A percentile compares a stretch with the other conserved stretches of the same genome.
These are phyloP conservation scores for Tylopilus sp. DNA, from an alignment of 1,284 basidiomycete species.

Conservation along the genomic window DNA sequence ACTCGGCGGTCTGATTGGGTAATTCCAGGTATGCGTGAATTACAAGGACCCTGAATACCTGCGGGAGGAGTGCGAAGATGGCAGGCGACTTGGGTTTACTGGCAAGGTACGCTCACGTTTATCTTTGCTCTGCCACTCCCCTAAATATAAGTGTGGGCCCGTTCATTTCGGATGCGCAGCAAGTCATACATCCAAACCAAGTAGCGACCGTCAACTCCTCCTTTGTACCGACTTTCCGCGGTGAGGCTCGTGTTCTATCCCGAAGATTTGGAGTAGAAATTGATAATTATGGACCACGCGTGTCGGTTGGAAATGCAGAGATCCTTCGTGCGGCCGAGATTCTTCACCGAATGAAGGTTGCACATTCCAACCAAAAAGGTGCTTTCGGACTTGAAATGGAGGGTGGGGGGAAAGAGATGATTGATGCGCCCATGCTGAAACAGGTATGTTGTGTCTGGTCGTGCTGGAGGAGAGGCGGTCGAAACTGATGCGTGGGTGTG, in stretches of 20 bases:
- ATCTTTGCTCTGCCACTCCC: too few relatives aligned
- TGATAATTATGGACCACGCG: neutral
- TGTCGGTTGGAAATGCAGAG: constrained; percentile 44
- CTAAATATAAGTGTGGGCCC: neutral
- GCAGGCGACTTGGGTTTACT: constrained; percentile 74
- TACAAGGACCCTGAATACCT: constrained; percentile 77
- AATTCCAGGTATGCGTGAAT: constrained; percentile 77
- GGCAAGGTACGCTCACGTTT: constrained; percentile 59
- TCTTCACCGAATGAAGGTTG: constrained; percentile 56
- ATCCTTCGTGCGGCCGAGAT: constrained; percentile 78
- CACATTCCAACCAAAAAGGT: constrained; percentile 48
- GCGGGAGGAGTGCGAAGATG: constrained; percentile 76
- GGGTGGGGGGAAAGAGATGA: constrained; percentile 75
- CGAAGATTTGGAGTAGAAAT: neutral
- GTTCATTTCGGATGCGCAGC: constrained; percentile 45
- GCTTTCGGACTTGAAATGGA: constrained; percentile 64
- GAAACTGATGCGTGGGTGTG: constrained; percentile 3
- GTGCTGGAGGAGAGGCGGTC: neutral
- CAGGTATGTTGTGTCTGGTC: constrained; percentile 47
- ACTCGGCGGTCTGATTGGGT: constrained; percentile 5
- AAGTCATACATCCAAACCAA: constrained; percentile 93
- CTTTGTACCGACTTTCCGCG: constrained; percentile 73
- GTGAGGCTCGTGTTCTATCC: constrained; percentile 37
- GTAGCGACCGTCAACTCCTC: constrained; percentile 75
- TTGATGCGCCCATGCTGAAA: constrained; percentile 90